Evolutionary conservation across 805 yeast genomes (phyloP).

Genomic region (Pichia nakasei): DNA sequence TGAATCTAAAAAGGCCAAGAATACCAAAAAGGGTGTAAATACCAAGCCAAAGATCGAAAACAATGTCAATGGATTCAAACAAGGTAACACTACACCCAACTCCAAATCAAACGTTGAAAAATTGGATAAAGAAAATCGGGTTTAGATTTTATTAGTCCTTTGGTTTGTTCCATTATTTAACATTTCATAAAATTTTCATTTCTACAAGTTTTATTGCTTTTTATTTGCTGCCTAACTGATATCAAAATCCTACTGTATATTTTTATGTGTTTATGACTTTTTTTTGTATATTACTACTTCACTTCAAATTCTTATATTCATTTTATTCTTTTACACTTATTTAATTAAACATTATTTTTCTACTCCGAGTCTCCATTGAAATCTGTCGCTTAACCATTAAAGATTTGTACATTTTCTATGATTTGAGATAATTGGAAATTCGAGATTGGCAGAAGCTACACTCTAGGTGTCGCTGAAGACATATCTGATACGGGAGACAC

Average conservation of each 20-base stretch:
- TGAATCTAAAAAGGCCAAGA: constrained; percentile 1
- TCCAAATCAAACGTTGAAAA: not conserved
- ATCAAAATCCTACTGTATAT: too few species aligned
- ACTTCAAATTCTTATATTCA: too few species aligned
- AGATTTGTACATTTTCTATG: too few species aligned
- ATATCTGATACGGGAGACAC: not conserved
- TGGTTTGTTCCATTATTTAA: too few species aligned
- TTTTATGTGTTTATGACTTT: not conserved
- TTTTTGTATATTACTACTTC: not conserved
- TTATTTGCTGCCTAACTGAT: not conserved
- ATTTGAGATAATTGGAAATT: too few species aligned
- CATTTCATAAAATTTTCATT: too few species aligned
- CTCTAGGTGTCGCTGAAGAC: not conserved
- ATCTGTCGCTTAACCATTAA: too few species aligned
- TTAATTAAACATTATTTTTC: too few species aligned
- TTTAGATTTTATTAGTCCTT: not conserved
- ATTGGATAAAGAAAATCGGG: constrained; percentile 4
- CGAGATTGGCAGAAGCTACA: too few species aligned
- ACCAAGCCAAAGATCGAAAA: constrained; percentile 4
- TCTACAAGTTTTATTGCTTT: too few species aligned
- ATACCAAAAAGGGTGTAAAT: not conserved
- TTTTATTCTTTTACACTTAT: not conserved
- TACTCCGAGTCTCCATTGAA: too few species aligned
- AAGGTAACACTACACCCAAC: not conserved
- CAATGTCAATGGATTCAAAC: not conserved